A percentile compares a stretch with the other conserved stretches of the same genome.
phyloP scores from a whole-genome alignment of 2,329 filamentous ascomycete species.

The Fusarium falciforme region DNA sequence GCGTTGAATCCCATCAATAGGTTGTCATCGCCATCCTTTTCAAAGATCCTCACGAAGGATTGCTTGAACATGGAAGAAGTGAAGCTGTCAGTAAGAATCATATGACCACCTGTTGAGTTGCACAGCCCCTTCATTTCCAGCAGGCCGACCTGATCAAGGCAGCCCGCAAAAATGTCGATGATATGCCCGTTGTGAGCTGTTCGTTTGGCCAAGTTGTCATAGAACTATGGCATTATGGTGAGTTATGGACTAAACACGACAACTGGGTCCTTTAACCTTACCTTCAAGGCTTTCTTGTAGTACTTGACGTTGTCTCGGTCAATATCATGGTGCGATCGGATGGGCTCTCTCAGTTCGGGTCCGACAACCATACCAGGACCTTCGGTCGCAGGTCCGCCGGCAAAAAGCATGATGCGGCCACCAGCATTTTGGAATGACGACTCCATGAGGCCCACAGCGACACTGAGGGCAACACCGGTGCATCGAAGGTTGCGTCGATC shows the following conservation, averaged over 20 bases:
- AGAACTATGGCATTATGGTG: slow-evolving; percentile 71
- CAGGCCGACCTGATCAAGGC: slow-evolving; percentile 95
- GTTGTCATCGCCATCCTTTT: slow-evolving; percentile 95
- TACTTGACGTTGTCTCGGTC: slow-evolving; percentile 99
- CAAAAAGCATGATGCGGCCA: slow-evolving; percentile 96
- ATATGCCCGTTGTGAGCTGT: slow-evolving; percentile 97
- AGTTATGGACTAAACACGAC: slow-evolving; percentile 27
- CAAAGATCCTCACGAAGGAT: slow-evolving; percentile 95
- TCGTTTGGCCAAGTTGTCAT: slow-evolving; percentile 92
- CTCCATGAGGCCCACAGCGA: slow-evolving; percentile 92
- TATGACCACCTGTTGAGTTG: slow-evolving; percentile 96
- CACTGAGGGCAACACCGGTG: slow-evolving; percentile 95
- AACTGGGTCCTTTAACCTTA: slow-evolving; percentile 50
- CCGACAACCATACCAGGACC: slow-evolving; percentile 97
- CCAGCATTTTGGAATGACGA: slow-evolving; percentile 96
- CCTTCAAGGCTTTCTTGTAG: slow-evolving; percentile 98
- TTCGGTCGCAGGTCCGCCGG: slow-evolving; percentile 93
- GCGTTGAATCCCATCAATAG: slow-evolving; percentile 98
- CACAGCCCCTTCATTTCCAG: slow-evolving; percentile 98
- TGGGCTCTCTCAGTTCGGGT: slow-evolving; percentile 93
- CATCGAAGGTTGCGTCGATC: slow-evolving; percentile 92
- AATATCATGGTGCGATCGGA: slow-evolving; percentile 98
- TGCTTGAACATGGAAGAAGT: slow-evolving; percentile 99
- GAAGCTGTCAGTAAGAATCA: slow-evolving; percentile 98
- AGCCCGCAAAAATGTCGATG: slow-evolving; percentile 97